phyloP scores from a whole-genome alignment of 208 protist species.

The Acanthamoeba castellanii region DNA sequence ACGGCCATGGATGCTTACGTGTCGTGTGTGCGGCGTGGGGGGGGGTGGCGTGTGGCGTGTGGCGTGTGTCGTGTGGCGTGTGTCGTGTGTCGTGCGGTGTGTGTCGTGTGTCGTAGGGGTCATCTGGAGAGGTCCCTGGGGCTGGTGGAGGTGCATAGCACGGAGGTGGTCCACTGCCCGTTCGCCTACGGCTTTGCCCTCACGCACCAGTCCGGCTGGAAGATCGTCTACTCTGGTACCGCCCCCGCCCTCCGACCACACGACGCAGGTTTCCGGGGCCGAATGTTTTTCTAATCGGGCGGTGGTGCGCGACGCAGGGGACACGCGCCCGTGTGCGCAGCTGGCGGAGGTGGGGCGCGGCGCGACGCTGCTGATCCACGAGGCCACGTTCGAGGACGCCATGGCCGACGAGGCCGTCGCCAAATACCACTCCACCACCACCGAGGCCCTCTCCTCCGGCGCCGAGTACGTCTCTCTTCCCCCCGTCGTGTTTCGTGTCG shows the following conservation, averaged over 20 bases:
- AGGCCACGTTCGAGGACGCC: constrained; percentile 89
- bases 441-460: constrained; percentile 82
- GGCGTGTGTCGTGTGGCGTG: neutral
- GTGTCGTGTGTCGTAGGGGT: neutral
- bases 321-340: constrained; percentile 81
- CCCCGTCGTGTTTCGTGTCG: too few species aligned
- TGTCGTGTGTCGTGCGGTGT: neutral
- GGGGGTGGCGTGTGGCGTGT: too few species aligned
- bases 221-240: constrained; percentile 72
- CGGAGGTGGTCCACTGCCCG: neutral
- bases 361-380: constrained; percentile 87
- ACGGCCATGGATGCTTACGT: too few species aligned
- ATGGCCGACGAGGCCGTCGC: constrained; percentile 77
- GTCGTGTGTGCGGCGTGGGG: too few species aligned
- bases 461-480: constrained; percentile 45
- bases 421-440: constrained; percentile 86
- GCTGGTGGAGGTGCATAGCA: neutral
- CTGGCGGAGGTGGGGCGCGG: constrained; percentile 67
- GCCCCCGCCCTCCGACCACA: too few species aligned
- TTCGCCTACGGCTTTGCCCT: neutral
- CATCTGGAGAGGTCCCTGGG: neutral
- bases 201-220: constrained; percentile 17
- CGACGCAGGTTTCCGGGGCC: too few species aligned
- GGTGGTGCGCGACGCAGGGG: constrained; percentile 70
- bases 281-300: too few species aligned